Evolutionary conservation across 495 filamentous ascomycete genomes (phyloP), one percentile per base, ranked within the genome.

Genomic region (Annulohypoxylon stygium): DNA sequence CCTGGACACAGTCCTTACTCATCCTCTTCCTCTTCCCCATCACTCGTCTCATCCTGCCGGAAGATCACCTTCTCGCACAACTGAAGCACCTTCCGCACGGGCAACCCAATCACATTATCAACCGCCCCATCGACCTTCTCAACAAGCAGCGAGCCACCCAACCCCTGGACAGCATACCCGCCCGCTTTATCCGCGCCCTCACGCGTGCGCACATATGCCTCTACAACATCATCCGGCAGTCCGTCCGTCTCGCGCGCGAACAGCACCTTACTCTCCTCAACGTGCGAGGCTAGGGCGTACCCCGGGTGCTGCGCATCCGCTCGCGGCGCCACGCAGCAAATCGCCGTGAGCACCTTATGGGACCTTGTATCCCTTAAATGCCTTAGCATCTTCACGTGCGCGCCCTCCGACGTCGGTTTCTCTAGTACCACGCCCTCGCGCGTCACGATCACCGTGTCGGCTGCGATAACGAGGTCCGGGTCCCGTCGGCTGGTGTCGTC

Each of bases 171-270:
- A 9, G 93, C 97, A 82, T 99, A 99, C 0, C 96, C 97, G 1
- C 96, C 96, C 0, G 96, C 97, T 86, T 98, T 99, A 81, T 99
- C 96, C 25, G 86, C 93, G 1, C 97, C 96, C 83, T 99, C 97
- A 47, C 97, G 85, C 37, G 95, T 98, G 67, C 85, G 85, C 64
- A 99, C 94, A 84, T 99, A 99, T 26, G 90, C 88, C 78, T 92
- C 79, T 34, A 99, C 89, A 4, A 85, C 84, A 47, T 84, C 82
- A 50, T 86, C 84, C 1, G 83, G 79, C 81, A 97, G 76, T 25
- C 97, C 95, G 80, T 98, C 93, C 65, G 88, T 89, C 30, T 92
- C 90, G 50, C 84, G 86, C 57, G 81, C 83, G 82, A 99, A 98
- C 74, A 83, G 83, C 16, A 99, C 96, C 55, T 83, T 82, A 53